Evolutionary conservation across 495 filamentous ascomycete species (phyloP).

Genomic region (Rhypophila decipiens): DNA sequence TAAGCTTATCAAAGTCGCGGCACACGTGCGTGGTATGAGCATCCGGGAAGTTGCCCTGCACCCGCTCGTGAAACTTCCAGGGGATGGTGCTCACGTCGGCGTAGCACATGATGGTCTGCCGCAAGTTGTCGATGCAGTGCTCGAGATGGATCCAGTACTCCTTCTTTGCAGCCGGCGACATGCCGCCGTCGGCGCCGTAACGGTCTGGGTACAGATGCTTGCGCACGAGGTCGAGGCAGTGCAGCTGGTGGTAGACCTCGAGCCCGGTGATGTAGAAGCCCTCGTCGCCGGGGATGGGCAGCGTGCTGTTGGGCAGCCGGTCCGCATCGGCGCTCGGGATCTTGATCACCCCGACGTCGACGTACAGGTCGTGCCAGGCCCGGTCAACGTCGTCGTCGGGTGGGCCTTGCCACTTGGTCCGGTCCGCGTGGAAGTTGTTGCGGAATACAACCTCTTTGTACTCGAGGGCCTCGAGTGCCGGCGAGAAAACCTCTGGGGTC

Average conservation of each 20-base stretch:
- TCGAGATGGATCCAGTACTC: constrained; percentile 6
- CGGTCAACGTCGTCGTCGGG: constrained; percentile 4
- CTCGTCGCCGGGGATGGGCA: constrained; percentile 1
- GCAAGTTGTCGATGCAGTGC: constrained; percentile 30
- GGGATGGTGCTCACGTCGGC: constrained; percentile 19
- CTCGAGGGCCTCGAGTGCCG: not conserved
- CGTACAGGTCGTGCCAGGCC: constrained; percentile 2
- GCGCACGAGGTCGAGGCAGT: constrained; percentile 10
- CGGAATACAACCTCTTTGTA: constrained; percentile 6
- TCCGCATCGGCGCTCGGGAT: constrained; percentile 1
- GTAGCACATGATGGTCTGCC: constrained; percentile 29
- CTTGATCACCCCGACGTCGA: constrained; percentile 3
- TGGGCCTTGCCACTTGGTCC: not conserved
- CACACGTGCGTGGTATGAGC: constrained; percentile 8
- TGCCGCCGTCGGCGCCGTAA: not conserved
- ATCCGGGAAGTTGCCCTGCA: constrained; percentile 1
- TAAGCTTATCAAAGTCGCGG: constrained; percentile 6
- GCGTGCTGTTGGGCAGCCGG: constrained; percentile 2
- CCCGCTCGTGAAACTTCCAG: constrained; percentile 1
- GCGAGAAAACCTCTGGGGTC: constrained; percentile 2
- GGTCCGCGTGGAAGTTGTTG: constrained; percentile 4
- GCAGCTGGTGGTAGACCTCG: constrained; percentile 15
- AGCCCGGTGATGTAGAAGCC: constrained; percentile 4
- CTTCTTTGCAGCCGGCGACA: not conserved
- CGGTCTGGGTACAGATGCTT: constrained; percentile 7